Evolutionary conservation across 768 basidiomycete genomes (phyloP).

Genomic region (Phylloporus sp.): DNA sequence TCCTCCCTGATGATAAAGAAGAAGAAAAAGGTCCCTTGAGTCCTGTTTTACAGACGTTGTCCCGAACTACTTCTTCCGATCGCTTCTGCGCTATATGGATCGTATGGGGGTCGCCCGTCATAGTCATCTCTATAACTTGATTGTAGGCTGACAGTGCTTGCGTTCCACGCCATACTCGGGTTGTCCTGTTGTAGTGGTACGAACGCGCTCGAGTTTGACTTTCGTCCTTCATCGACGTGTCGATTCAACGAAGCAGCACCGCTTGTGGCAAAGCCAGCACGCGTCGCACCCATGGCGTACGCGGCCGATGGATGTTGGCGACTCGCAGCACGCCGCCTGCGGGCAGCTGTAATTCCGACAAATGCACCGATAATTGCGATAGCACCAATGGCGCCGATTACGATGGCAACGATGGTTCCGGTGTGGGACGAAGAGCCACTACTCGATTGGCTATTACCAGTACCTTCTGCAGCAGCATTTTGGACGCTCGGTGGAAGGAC

Average conservation of each 20-base stretch:
- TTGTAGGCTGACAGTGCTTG: conserved; percentile 46
- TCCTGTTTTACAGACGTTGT: conserved; percentile 21
- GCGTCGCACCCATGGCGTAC: conserved; percentile 38
- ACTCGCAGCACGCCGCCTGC: conserved; percentile 45
- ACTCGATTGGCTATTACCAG: conserved; percentile 9
- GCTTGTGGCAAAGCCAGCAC: conserved; percentile 26
- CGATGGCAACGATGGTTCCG: conserved; percentile 24
- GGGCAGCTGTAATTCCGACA: conserved; percentile 45
- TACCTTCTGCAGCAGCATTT: conserved; percentile 39
- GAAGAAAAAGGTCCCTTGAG: not conserved
- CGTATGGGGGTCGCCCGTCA: conserved; percentile 17
- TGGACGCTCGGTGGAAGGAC: conserved; percentile 38
- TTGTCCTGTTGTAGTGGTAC: conserved; percentile 67
- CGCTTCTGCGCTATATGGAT: conserved; percentile 25
- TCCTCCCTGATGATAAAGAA: not conserved
- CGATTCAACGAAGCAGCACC: conserved; percentile 18
- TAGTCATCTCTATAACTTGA: conserved; percentile 36
- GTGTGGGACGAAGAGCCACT: conserved; percentile 25
- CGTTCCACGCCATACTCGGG: conserved; percentile 54
- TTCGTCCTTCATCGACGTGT: conserved; percentile 29
- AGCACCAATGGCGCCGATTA: conserved; percentile 29
- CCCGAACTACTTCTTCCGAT: conserved; percentile 26
- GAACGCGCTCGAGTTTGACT: conserved; percentile 67
- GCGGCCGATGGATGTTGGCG: conserved; percentile 30
- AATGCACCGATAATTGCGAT: conserved; percentile 30